phyloP scores from a whole-genome alignment of 805 yeast species.

The Priceomyces medius region DNA sequence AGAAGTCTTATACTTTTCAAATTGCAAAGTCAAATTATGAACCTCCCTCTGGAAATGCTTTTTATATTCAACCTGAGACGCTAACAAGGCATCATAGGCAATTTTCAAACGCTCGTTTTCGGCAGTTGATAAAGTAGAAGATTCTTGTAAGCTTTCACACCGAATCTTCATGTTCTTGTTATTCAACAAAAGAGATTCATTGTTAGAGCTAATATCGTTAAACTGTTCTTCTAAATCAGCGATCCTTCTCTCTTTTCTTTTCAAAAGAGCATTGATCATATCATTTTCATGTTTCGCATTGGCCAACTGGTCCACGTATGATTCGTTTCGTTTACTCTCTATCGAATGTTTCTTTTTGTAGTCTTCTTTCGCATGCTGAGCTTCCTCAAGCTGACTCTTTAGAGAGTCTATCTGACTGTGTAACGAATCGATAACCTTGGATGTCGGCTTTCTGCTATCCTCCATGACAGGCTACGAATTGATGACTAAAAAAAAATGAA shows the following conservation, averaged over 20 bases:
- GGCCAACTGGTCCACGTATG: constrained; percentile 61
- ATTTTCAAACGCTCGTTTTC: constrained; percentile 58
- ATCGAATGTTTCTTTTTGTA: constrained; percentile 53
- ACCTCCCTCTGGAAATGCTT: constrained; percentile 47
- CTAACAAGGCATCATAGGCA: constrained; percentile 57
- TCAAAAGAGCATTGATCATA: constrained; percentile 63
- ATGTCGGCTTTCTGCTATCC: constrained; percentile 20
- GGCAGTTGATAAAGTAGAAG: constrained; percentile 42
- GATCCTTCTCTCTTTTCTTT: constrained; percentile 68
- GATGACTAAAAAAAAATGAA: not conserved
- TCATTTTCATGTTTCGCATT: constrained; percentile 77
- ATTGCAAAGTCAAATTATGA: constrained; percentile 30
- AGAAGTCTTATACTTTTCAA: constrained; percentile 37
- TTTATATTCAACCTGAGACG: constrained; percentile 53
- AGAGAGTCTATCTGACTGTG: constrained; percentile 44
- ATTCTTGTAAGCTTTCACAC: constrained; percentile 47
- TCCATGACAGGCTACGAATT: constrained; percentile 14
- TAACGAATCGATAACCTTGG: constrained; percentile 52
- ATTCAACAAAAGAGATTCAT: constrained; percentile 50
- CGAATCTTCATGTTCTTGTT: constrained; percentile 51
- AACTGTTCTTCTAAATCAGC: constrained; percentile 62
- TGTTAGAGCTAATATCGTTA: constrained; percentile 44
- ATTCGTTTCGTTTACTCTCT: constrained; percentile 48
- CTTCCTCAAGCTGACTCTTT: constrained; percentile 46
- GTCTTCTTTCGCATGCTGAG: constrained; percentile 42